These are phyloP conservation scores for Silene coronaria DNA, from an alignment of 179 eudicot species.

Conservation along the genomic window DNA sequence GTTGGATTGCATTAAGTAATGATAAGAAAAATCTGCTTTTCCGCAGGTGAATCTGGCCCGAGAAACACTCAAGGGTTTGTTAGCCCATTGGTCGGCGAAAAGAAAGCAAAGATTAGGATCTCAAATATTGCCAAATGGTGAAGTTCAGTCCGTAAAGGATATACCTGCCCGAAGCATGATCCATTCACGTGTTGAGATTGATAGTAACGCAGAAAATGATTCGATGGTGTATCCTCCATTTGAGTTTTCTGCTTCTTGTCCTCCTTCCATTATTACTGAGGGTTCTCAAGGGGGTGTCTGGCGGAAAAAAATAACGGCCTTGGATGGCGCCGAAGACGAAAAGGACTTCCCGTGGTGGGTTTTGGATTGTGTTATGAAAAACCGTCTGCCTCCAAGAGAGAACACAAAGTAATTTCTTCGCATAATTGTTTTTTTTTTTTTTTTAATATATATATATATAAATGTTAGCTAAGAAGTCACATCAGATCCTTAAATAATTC, in stretches of 20 bases:
- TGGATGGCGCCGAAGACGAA: slow-evolving; percentile 93
- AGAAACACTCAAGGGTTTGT: slow-evolving; percentile 90
- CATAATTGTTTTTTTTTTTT: background rate
- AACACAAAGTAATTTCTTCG: slow-evolving; percentile 71
- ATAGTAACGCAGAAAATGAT: slow-evolving; percentile 73
- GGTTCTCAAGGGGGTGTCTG: slow-evolving; percentile 92
- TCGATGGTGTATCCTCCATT: slow-evolving; percentile 73
- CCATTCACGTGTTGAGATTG: slow-evolving; percentile 65
- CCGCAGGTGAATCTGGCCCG: slow-evolving; percentile 86
- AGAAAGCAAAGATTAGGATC: slow-evolving; percentile 71
- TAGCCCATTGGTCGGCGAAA: slow-evolving; percentile 73
- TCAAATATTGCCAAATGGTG: slow-evolving; percentile 71
- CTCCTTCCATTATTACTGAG: slow-evolving; percentile 94
- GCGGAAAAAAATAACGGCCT: slow-evolving; percentile 84
- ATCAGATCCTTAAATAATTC: background rate
- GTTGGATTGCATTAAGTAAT: background rate
- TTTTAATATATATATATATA: too few relatives aligned
- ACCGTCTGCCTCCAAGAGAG: slow-evolving; percentile 92
- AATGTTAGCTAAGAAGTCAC: background rate
- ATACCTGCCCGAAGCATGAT: slow-evolving; percentile 43
- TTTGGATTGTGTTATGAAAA: slow-evolving; percentile 81
- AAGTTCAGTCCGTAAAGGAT: slow-evolving; percentile 63
- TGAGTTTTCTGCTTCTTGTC: slow-evolving; percentile 65
- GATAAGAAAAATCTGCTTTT: slow-evolving; percentile 8
- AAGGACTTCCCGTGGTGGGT: slow-evolving; percentile 95